Evolutionary conservation across 2,329 filamentous ascomycete species (phyloP), one percentile per base, ranked within the genome.

Genomic region (Dactylella cylindrospora): DNA sequence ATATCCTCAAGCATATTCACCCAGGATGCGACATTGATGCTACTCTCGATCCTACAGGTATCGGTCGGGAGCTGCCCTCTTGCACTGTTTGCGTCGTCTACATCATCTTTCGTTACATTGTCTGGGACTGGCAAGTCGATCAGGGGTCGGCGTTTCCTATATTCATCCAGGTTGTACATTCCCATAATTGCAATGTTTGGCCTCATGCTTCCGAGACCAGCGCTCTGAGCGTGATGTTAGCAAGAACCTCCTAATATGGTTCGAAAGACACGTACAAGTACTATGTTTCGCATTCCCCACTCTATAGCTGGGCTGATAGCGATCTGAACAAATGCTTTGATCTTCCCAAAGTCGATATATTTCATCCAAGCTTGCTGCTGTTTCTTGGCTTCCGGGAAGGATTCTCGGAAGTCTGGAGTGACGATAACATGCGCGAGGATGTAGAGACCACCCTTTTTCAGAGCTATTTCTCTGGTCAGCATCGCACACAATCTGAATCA

Each of bases 321-420:
- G 45, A 95, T 81, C 67, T 95, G 90, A 9, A 94, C 84, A 70
- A 95, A 95, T 0, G 89, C 89, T 72, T 95, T 95, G 70, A 94
- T 89, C 67, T 82, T 84, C 0, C 87, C 89, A 66, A 84, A 89
- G 68, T 94, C 88, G 39, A 95, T 91, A 66, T 90, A 90, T 67
- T 86, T 89, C 20, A 86, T 85, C 89, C 89, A 93, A 0, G 86
- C 82, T 9, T 82, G 80, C 70, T 94, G 88, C 70, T 94, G 88
- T 15, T 85, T 77, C 64, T 86, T 85, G 2, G 87, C 88, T 72
- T 95, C 89, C 3, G 87, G 82, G 6, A 94, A 86, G 3, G 88
- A 86, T 2, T 80, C 79, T 15, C 81, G 80, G 69, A 95, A 95
- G 70, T 95, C 86, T 60, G 88, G 80, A 0, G 87, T 89, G 2